Evolutionary conservation across 1,284 basidiomycete species (phyloP), one percentile per base, ranked within the genome.

Genomic region (Trametes pubescens): DNA sequence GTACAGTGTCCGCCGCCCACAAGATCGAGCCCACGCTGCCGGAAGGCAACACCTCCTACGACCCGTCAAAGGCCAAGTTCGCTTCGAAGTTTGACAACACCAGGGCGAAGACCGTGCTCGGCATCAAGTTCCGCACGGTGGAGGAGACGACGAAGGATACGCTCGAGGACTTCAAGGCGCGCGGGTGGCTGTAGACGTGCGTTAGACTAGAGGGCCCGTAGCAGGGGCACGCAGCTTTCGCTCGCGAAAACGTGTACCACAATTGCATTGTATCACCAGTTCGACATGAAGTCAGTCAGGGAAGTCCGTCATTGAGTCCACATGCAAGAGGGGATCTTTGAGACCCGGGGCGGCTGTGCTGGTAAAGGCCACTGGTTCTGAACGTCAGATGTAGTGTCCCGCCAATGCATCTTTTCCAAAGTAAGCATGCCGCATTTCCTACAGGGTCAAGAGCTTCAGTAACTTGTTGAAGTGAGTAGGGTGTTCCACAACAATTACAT

Each of bases 91-190:
- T 74, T 57, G 65, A 79, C 57, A 75, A 77, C 5, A 38, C 69
- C 5, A 86, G 85, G 65, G 78, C 77, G 7, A 73, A 77, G 56
- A 75, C 75, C 14, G 75, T 83, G 26, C 76, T 88, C 0, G 82
- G 81, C 2, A 65, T 86, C 46, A 77, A 80, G 62, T 85, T 82
- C 69, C 78, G 79, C 26, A 70, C 75, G 5, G 75, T 85, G 38
- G 77, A 80, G 58, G 76, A 85, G 64, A 78, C 72, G 14, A 75
- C 79, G 11, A 76, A 65, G 59, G 84, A 84, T 59, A 81, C 76
- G 0, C 65, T 84, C n/a, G 73, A 71, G 0, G 77, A 81, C 64
- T 78, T 80, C 64, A 78, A 79, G 66, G 59, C 49, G 0, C 68
- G 62, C 3, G 68, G 69, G 6, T 72, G 70, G 70, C 43, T 69